Conservation (phyloP, 495 filamentous ascomycete genomes). For the Cairneyella variabilis region DNA sequence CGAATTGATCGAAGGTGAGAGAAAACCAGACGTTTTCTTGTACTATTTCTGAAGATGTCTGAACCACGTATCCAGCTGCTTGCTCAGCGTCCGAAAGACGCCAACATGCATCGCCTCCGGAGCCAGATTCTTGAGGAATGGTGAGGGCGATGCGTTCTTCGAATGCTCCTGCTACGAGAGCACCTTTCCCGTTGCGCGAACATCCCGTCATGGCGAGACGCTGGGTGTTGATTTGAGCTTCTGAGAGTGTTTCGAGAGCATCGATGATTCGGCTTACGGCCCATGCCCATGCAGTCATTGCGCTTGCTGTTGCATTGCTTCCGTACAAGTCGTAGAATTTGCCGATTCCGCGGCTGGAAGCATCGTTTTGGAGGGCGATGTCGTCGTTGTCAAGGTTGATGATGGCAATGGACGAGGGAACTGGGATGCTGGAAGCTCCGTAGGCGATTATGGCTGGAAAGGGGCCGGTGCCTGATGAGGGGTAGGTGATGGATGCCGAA, state of each 20-base stretch:
- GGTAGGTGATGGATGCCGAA: slow-evolving; percentile 35
- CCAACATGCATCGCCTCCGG: slow-evolving; percentile 49
- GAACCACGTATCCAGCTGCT: slow-evolving; percentile 41
- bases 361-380: slow-evolving; percentile 38
- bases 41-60: slow-evolving; percentile 45
- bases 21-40: slow-evolving; percentile 51
- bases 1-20: slow-evolving; percentile 36
- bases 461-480: slow-evolving; percentile 24
- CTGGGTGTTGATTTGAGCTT: slow-evolving; percentile 42
- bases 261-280: slow-evolving; percentile 49
- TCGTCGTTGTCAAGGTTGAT: slow-evolving; percentile 45
- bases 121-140: slow-evolving; percentile 48
- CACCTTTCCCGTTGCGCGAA: slow-evolving; percentile 52
- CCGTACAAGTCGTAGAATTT: slow-evolving; percentile 48
- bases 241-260: slow-evolving; percentile 39
- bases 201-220: slow-evolving; percentile 50
- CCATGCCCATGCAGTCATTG: slow-evolving; percentile 50
- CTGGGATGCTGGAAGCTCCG: slow-evolving; percentile 41
- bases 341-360: slow-evolving; percentile 37
- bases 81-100: slow-evolving; percentile 41
- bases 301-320: slow-evolving; percentile 40
- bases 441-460: slow-evolving; percentile 46
- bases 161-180: slow-evolving; percentile 48
- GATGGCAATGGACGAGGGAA: slow-evolving; percentile 38
- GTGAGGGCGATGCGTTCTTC: slow-evolving; percentile 48